Percentiles rank a stretch among this genome's conserved stretches.
Evolutionary conservation across 2,329 filamentous ascomycete genomes (phyloP).

Genomic region (Mycosphaerella arachidis): DNA sequence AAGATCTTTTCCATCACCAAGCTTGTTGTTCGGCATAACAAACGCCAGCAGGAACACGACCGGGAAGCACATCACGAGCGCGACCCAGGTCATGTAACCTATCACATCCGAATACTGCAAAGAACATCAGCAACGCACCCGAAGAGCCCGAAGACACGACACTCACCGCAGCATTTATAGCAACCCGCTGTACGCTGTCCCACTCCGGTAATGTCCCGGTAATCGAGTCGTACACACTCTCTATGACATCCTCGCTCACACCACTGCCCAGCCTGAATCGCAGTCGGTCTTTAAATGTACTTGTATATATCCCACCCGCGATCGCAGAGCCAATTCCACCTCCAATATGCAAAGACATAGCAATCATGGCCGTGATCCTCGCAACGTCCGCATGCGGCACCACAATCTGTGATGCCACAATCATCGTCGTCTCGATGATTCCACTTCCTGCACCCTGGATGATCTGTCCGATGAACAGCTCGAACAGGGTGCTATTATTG

Average conservation of each 20-base stretch:
- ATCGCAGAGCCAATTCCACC: conserved; percentile 40
- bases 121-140: conserved; percentile 22
- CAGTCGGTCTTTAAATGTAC: conserved; percentile 39
- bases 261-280: conserved; percentile 35
- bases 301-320: conserved; percentile 50
- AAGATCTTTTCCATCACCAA: background rate
- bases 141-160: background rate
- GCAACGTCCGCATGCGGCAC: conserved; percentile 46
- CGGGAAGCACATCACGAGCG: conserved; percentile 10
- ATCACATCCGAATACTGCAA: conserved; percentile 21
- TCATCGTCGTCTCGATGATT: conserved; percentile 38
- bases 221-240: conserved; percentile 45
- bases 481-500: conserved; percentile 40
- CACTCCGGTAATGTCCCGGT: conserved; percentile 39
- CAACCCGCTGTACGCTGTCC: conserved; percentile 39
- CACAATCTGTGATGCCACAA: conserved; percentile 34
- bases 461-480: conserved; percentile 47
- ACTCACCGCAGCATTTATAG: conserved; percentile 35
- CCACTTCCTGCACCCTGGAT: conserved; percentile 48
- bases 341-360: conserved; percentile 32
- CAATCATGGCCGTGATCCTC: conserved; percentile 45
- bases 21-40: conserved; percentile 15
- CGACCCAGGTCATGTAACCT: conserved; percentile 20
- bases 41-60: conserved; percentile 11
- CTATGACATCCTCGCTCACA: conserved; percentile 32